Evolutionary conservation across 1,139 yeast genomes (phyloP), one percentile per base, ranked within the genome.

Genomic region (Entelexis paramagnoliae): DNA sequence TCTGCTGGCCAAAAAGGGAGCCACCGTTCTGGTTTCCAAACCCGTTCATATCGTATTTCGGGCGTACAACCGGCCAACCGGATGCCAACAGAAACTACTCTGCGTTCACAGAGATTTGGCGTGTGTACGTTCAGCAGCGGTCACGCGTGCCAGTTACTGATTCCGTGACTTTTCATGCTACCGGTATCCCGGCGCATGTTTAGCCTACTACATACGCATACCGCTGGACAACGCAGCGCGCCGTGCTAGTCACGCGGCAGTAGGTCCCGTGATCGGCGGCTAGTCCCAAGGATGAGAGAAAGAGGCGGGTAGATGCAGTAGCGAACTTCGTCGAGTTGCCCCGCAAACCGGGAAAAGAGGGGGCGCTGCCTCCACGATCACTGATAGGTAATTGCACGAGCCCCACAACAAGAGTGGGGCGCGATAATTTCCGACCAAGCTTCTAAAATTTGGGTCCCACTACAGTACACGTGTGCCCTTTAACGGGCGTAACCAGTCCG

Each of bases 1-100:
- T 20, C 17, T 43, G 51, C 44, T 43, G 48, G 4, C 51, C 51
- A 24, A 49, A 49, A 4, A 30, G 19, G 11, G 51, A 49, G 2
- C 40, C 44, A 6, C 47, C 34, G 20, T 16, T 34, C 32, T 44
- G 47, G 32, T 24, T 44, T 42, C 51, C 51, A 24, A 49, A 42
- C 17, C 45, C 51, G 48, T 32, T 49, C 51, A 49, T 49, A 30
- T 17, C 19, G 5, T 1, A 10, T 5, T 9, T n/a, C 4, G 8
- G 44, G 24, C 17, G 44, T 17, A 9, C 33, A 2, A 9, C 14
- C 11, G 34, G 34, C 38, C 30, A 22, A 39, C 30, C 5, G 19
- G 14, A 7, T 11, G 41, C 41, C 28, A 19, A 36, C 41, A 36
- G 41, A 36, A 36, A 11, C 24, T 16, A 36, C 41, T 11, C 41